Conservation (phyloP, 2,329 filamentous ascomycete genomes). For the Botrytis sinoallii region DNA sequence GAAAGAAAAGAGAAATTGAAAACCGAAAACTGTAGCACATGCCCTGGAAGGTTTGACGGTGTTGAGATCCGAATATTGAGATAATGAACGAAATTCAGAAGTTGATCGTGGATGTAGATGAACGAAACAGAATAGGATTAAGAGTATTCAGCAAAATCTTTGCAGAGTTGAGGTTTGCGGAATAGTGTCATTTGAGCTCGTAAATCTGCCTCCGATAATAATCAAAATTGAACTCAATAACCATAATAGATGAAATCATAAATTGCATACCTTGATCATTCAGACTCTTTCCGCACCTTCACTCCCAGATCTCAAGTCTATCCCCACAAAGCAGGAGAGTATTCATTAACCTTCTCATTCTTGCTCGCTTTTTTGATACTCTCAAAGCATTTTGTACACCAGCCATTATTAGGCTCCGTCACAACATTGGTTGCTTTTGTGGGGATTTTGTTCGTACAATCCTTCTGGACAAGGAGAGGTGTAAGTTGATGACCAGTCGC, state of each 20-base stretch:
- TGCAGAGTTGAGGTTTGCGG: background rate
- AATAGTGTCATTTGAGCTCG: background rate
- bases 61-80: background rate
- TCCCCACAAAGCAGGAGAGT: background rate
- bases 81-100: background rate
- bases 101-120: background rate
- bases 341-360: background rate
- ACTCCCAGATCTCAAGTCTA: background rate
- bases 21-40: background rate
- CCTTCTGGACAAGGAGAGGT: background rate
- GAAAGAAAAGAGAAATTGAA: background rate
- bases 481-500: background rate
- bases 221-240: background rate
- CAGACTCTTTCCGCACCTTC: background rate
- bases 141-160: background rate
- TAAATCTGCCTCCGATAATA: background rate
- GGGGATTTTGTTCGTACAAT: background rate
- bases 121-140: too few relatives aligned
- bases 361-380: background rate
- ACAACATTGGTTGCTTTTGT: background rate
- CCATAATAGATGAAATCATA: background rate
- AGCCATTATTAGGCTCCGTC: background rate
- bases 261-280: accelerated
- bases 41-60: background rate
- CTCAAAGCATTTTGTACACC: background rate